These are phyloP conservation scores for Aspergillus tamarii DNA, from an alignment of 2,329 filamentous ascomycete species.

Conservation along the genomic window DNA sequence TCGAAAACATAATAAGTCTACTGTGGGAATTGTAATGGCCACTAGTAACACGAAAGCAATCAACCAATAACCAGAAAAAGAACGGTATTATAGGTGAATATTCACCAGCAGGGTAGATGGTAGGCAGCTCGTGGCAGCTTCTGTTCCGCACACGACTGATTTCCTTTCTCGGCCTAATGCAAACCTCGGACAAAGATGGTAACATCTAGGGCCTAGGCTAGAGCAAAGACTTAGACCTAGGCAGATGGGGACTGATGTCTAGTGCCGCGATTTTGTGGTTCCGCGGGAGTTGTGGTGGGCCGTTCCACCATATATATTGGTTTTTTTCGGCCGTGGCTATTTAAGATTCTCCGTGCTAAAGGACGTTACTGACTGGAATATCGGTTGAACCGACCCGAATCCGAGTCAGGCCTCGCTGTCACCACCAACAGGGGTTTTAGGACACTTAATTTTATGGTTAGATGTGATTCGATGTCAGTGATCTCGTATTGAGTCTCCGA, in stretches of 20 bases:
- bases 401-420: too few species aligned
- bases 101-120: not conserved
- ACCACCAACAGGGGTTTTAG: not conserved
- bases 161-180: not conserved
- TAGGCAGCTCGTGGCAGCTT: not conserved
- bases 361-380: not conserved
- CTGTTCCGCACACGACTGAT: not conserved
- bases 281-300: not conserved
- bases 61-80: not conserved
- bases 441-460: not conserved
- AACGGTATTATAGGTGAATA: not conserved
- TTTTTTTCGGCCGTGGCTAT: too few species aligned
- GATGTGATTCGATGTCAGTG: not conserved
- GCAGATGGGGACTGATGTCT: not conserved
- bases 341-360: too few species aligned
- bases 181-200: not conserved
- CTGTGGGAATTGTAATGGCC: not conserved
- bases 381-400: not conserved
- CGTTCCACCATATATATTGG: not conserved
- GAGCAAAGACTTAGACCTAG: not conserved
- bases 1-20: not conserved
- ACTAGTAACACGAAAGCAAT: not conserved
- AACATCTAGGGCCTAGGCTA: not conserved
- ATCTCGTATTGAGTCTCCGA: not conserved
- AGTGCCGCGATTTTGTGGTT: not conserved